Evolutionary conservation across 805 yeast genomes (phyloP).

Genomic region (Scheffersomyces ergatensis): DNA sequence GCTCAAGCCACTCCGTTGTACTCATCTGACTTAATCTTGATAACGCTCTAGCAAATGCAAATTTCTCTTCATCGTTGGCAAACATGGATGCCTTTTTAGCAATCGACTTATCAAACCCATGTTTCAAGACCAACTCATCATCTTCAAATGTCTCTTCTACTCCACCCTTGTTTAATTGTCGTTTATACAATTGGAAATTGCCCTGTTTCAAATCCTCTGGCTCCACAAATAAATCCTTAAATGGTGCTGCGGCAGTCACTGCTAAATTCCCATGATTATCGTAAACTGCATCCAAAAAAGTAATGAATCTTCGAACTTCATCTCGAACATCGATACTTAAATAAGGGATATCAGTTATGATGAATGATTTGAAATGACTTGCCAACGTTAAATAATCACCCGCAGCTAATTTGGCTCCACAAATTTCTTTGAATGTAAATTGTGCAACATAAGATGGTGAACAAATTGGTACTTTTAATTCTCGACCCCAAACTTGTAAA

Average conservation of each 20-base stretch:
- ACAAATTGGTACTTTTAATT: conserved; percentile 69
- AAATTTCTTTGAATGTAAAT: conserved; percentile 80
- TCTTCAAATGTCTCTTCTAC: conserved; percentile 43
- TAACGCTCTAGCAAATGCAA: conserved; percentile 94
- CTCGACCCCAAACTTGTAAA: conserved; percentile 84
- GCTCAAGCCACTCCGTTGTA: conserved; percentile 87
- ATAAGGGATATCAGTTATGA: conserved; percentile 92
- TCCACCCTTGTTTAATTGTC: conserved; percentile 30
- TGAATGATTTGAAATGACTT: conserved; percentile 66
- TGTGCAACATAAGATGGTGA: conserved; percentile 83
- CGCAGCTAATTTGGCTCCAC: conserved; percentile 86
- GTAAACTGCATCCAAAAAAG: conserved; percentile 92
- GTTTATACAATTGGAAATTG: conserved; percentile 42
- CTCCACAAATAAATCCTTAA: conserved; percentile 81
- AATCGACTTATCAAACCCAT: conserved; percentile 71
- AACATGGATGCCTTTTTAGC: conserved; percentile 75
- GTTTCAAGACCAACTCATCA: conserved; percentile 66
- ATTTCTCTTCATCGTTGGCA: conserved; percentile 90
- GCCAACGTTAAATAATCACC: conserved; percentile 92
- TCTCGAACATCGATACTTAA: conserved; percentile 77
- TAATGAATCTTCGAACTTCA: conserved; percentile 85
- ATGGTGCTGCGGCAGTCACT: conserved; percentile 84
- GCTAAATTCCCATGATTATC: conserved; percentile 87
- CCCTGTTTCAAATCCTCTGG: conserved; percentile 59
- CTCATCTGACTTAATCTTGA: conserved; percentile 93